phyloP scores from a whole-genome alignment of 2,329 filamentous ascomycete species.

The Colletotrichum sp. region DNA sequence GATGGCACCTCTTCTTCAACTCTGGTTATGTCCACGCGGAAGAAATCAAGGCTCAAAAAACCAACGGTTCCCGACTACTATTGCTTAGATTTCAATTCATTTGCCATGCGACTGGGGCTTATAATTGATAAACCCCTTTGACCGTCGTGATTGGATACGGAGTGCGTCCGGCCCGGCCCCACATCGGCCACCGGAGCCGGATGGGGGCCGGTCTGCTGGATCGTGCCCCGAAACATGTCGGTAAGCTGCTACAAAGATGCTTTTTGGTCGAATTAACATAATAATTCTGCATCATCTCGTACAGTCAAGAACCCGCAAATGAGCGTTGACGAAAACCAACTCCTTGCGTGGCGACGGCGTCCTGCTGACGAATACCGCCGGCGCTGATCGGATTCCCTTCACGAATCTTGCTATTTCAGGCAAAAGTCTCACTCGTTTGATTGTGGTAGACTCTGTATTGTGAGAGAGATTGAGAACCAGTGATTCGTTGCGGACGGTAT shows the following conservation, averaged over 20 bases:
- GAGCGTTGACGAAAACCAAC: accelerated
- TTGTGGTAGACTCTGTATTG: accelerated
- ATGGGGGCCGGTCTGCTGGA: neutral
- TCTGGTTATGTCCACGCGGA: neutral
- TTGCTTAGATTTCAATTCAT: too few relatives aligned
- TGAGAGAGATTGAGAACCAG: neutral
- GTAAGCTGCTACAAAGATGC: neutral
- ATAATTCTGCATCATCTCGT: accelerated
- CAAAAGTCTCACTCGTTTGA: accelerated
- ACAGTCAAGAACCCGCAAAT: accelerated
- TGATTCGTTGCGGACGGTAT: accelerated
- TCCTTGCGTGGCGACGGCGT: accelerated
- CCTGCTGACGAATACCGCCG: neutral
- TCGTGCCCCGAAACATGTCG: neutral
- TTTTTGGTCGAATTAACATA: accelerated
- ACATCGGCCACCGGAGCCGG: neutral
- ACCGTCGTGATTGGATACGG: neutral
- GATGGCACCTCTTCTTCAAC: neutral
- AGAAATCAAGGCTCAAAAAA: neutral
- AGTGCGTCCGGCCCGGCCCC: neutral
- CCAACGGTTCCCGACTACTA: accelerated
- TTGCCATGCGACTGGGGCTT: neutral
- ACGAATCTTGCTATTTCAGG: neutral
- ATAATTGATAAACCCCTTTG: neutral
- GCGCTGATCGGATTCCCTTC: neutral